phyloP scores from a whole-genome alignment of 371 early-diverging fungal genomes.

The Mortierella sp. region DNA sequence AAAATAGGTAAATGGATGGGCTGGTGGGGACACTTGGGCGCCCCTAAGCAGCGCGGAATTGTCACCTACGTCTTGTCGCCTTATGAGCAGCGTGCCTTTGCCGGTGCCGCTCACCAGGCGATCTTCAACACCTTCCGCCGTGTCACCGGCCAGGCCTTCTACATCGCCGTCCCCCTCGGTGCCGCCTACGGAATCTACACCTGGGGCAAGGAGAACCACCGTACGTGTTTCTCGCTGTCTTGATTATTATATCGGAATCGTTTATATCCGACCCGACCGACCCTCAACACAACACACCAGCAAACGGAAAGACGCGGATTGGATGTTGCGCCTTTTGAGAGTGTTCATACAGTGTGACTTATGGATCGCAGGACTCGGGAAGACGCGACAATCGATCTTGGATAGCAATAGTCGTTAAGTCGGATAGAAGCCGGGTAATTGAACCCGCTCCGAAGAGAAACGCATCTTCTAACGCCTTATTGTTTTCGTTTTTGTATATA shows the following conservation, averaged over 20 bases:
- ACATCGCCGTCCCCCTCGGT: constrained; percentile 77
- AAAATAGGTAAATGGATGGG: constrained; percentile 61
- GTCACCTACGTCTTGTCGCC: constrained; percentile 83
- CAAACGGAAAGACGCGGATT: neutral
- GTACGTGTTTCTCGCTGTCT: constrained; percentile 28
- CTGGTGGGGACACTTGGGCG: constrained; percentile 85
- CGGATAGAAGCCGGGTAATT: no score
- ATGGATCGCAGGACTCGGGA: neutral
- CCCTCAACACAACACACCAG: neutral
- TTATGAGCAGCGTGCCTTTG: constrained; percentile 84
- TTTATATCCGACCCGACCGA: neutral
- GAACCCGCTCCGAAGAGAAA: no score
- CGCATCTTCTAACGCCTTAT: neutral
- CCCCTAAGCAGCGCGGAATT: constrained; percentile 82
- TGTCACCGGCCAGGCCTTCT: constrained; percentile 77
- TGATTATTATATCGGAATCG: neutral
- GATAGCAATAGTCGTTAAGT: no score
- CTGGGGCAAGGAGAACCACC: constrained; percentile 75
- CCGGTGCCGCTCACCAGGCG: constrained; percentile 79
- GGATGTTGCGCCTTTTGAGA: neutral
- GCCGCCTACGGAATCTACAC: constrained; percentile 74
- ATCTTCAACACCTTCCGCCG: constrained; percentile 87
- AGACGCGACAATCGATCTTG: neutral
- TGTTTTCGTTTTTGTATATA: neutral
- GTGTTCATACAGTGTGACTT: neutral